phyloP scores from a whole-genome alignment of 495 filamentous ascomycete species.

The Xylaria longipes region DNA sequence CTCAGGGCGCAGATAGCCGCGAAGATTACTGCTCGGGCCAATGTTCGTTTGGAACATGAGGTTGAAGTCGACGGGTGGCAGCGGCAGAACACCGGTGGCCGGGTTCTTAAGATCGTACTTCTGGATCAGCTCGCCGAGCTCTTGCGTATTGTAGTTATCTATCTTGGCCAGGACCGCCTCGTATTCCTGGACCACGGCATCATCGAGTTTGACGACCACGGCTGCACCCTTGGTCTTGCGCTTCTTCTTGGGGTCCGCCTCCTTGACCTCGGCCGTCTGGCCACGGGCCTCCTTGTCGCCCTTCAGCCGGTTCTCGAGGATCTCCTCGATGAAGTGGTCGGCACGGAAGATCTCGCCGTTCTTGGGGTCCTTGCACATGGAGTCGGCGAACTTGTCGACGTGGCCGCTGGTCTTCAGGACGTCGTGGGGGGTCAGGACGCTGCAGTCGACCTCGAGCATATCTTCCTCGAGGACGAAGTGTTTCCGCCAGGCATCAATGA shows the following conservation, averaged over 20 bases:
- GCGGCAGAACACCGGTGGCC: conserved; percentile 61
- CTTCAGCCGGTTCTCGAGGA: conserved; percentile 83
- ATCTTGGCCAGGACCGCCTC: conserved; percentile 75
- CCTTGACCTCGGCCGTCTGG: conserved; percentile 71
- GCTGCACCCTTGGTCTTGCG: conserved; percentile 61
- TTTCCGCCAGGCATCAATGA: conserved; percentile 91
- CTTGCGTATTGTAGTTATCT: conserved; percentile 76
- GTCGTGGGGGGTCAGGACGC: conserved; percentile 82
- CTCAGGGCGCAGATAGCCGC: conserved; percentile 73
- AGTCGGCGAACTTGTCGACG: conserved; percentile 97
- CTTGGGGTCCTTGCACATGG: conserved; percentile 99
- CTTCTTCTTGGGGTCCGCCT: conserved; percentile 54
- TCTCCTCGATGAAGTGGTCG: conserved; percentile 94
- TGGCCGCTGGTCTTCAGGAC: conserved; percentile 96
- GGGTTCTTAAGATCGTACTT: conserved; percentile 76
- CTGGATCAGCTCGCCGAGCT: conserved; percentile 72
- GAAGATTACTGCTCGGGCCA: conserved; percentile 65
- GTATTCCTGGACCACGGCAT: conserved; percentile 72
- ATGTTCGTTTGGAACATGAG: conserved; percentile 81
- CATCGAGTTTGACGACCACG: conserved; percentile 68
- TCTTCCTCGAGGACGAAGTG: conserved; percentile 90
- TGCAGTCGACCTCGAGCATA: conserved; percentile 90
- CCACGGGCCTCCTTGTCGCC: conserved; percentile 80
- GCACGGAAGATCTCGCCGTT: conserved; percentile 95
- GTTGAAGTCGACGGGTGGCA: conserved; percentile 74